These are phyloP conservation scores for Trichosporon inkin DNA, from an alignment of 1,284 basidiomycete species.

Conservation along the genomic window DNA sequence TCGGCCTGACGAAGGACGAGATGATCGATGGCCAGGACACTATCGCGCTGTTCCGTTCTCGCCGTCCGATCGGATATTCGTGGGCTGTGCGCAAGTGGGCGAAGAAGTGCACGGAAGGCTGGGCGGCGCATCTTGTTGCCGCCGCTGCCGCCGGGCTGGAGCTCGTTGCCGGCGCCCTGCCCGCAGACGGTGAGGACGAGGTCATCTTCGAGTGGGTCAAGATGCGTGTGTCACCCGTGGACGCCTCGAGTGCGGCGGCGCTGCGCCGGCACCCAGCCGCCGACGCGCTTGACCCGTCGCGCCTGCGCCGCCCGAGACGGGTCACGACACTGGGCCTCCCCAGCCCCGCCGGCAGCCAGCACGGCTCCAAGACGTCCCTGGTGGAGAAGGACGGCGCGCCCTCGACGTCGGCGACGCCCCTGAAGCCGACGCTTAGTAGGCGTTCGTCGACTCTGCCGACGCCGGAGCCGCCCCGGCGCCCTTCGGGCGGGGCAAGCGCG, in stretches of 20 bases:
- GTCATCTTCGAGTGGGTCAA: conserved; percentile 51
- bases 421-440: neutral
- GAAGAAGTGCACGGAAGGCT: conserved; percentile 54
- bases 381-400: neutral
- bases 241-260: conserved; percentile 12
- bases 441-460: neutral
- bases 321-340: conserved; percentile 4
- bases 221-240: conserved; percentile 23
- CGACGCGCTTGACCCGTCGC: conserved; percentile 6
- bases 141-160: conserved; percentile 42
- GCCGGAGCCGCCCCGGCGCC: neutral
- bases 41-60: conserved; percentile 21
- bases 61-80: conserved; percentile 58
- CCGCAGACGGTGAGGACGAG: conserved; percentile 35
- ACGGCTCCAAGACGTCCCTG: conserved; percentile 10
- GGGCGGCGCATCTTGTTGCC: conserved; percentile 42
- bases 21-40: neutral
- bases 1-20: conserved; percentile 26
- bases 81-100: conserved; percentile 79
- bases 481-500: neutral
- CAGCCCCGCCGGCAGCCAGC: conserved; percentile 5
- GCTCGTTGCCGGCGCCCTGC: conserved; percentile 26
- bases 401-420: neutral
- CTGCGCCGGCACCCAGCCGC: conserved; percentile 15
- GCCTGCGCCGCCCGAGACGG: neutral